phyloP scores from a whole-genome alignment of 192 early-diverging fungal species.

The Coemansia sp. region DNA sequence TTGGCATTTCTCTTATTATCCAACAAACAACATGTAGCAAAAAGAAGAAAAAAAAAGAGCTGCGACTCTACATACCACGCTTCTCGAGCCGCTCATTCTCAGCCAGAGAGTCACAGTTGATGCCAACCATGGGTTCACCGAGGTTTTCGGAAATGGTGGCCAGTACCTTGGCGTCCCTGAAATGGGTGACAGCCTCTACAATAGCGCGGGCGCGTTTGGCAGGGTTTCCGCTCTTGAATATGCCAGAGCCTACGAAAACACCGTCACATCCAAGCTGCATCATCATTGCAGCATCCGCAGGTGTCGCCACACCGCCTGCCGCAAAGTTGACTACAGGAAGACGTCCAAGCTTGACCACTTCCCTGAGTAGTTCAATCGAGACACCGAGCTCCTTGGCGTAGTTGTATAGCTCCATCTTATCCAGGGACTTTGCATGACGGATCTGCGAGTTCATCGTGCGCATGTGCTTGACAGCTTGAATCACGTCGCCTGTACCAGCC shows the following conservation, averaged over 20 bases:
- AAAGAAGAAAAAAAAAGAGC: background rate
- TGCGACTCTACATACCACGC: conserved; percentile 19
- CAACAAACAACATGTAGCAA: background rate
- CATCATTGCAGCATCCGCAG: conserved; percentile 98
- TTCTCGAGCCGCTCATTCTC: conserved; percentile 51
- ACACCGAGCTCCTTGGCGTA: conserved; percentile 97
- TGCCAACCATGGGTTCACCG: conserved; percentile 97
- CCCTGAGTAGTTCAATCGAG: conserved; percentile 86
- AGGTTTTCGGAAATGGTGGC: conserved; percentile 88
- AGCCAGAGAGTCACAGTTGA: conserved; percentile 62
- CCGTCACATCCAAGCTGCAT: conserved; percentile 99
- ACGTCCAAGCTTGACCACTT: conserved; percentile 81
- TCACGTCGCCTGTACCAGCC: conserved; percentile 97
- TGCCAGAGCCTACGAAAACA: conserved; percentile 96
- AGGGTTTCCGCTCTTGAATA: conserved; percentile 94
- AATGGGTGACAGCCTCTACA: conserved; percentile 96
- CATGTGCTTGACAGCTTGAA: conserved; percentile 96
- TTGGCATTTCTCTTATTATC: background rate
- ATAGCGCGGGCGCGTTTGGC: conserved; percentile 93
- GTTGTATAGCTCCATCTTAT: conserved; percentile 86
- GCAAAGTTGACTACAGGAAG: conserved; percentile 99
- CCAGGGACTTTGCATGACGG: conserved; percentile 78
- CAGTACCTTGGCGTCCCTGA: conserved; percentile 82
- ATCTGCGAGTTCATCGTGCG: conserved; percentile 87
- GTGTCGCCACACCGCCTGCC: conserved; percentile 95